Evolutionary conservation across 805 yeast genomes (phyloP), one percentile per base, ranked within the genome.

Genomic region (Yarrowia sp.): DNA sequence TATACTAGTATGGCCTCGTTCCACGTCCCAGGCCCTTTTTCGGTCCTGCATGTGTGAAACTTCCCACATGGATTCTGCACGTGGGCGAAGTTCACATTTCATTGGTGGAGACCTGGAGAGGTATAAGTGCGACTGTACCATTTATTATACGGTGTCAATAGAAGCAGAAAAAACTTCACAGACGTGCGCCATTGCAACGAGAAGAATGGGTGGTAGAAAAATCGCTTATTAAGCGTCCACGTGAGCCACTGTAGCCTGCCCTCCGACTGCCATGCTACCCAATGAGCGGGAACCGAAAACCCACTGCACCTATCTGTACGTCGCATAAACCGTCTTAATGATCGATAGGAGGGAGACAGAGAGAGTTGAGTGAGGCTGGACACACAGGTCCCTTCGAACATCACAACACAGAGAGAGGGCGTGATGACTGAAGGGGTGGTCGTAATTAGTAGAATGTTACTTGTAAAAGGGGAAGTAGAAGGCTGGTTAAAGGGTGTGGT

Each of bases 61-160:
- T 58, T 43, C 64, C 34, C 64, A 58, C 64, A 58, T 58, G 64
- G 64, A 58, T 58, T 58, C 64, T 58, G 64, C 64, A 58, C 64
- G 64, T 58, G 64, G 50, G 20, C 50, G 10, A 58, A 58, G 40
- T 58, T 58, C 64, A 17, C 64, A 33, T 58, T 33, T 42, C 64
- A 58, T 58, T 42, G 50, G 64, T 58, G 40, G 64, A 33, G 14
- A 34, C 36, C 10, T 3, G 3, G 19, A 4, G 6, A 33, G 40
- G 34, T 30, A 50, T 34, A 34, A 39, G 30, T 34, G 39, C n/a
- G n/a, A 34, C 24, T 19, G 44, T 40, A 24, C n/a, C 19, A 30
- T 20, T 36, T 20, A 38, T 14, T 14, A 38, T 53, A 24, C 55
- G 39, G 55, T 49, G 39, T 24, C 55, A n/a, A 49, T 49, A 49